Base-by-base conservation (phyloP, 306 rosid genomes). In the Benincasa hispida region DNA sequence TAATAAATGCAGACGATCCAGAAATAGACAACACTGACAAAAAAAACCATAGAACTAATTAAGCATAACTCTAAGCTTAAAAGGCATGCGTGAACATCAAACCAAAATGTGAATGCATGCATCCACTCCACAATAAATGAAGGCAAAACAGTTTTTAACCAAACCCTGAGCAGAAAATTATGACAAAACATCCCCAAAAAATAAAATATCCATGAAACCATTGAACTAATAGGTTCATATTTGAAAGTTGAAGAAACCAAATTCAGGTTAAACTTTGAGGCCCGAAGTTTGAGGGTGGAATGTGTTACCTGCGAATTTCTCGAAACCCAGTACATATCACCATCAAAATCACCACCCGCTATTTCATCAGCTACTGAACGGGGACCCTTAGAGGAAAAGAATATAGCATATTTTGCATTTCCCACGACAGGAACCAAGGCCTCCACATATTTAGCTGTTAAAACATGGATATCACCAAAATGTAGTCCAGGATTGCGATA, bases 281-380 rank as follows among this genome's bases (percentile, higher is more conserved):
- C 41, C 15, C 47, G 61, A 72, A 27, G 25, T 51, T 28, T 19
- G 21, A 59, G 10, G 75, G 66, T 51, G 14, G 18, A 27, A 27
- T 50, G 17, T 68, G 12, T 62, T 74, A 93, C 98, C 91, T 88
- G 77, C 30, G 91, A 79, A 83, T 93, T 86, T 54, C 81, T 84
- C 41, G 97, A 93, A 78, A 93, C 83, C 96, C 93, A 93, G 74
- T 86, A 93, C 81, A 81, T 75, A 81, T 93, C 98, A 68, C 98
- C 98, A 73, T 93, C 98, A 88, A 83, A 91, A 84, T 93, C 97
- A 60, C 93, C 97, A n/a, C 91, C 88, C 9, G 79, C 96, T 22
- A 93, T 93, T 83, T 93, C 96, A 82, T 93, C 93, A 35, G 90
- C 97, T 56, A 89, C 54, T 8, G 96, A 88, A 56, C 96, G 93